Evolutionary conservation across 2,329 filamentous ascomycete genomes (phyloP).

Genomic region (Xylariaceae sp.): DNA sequence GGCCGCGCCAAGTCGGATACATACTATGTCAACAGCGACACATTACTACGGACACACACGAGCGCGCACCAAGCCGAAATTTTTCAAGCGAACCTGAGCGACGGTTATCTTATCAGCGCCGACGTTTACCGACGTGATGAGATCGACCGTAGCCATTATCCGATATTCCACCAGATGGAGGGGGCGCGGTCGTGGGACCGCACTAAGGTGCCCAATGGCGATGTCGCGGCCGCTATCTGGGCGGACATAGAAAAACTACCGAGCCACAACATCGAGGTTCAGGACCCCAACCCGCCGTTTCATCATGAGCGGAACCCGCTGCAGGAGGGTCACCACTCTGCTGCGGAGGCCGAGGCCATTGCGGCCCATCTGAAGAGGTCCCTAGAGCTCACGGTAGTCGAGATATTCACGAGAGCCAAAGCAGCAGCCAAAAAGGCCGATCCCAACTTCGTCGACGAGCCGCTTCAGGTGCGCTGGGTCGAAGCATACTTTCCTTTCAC

Average conservation of each 20-base stretch:
- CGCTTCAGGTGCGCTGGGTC: slow-evolving; percentile 88
- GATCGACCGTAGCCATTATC: slow-evolving; percentile 93
- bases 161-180: slow-evolving; percentile 99
- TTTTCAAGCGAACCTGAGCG: slow-evolving; percentile 73
- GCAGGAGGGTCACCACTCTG: slow-evolving; percentile 73
- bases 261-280: slow-evolving; percentile 75
- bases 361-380: slow-evolving; percentile 86
- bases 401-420: slow-evolving; percentile 83
- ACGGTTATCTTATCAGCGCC: slow-evolving; percentile 88
- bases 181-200: slow-evolving; percentile 90
- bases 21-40: slow-evolving; percentile 89
- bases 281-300: slow-evolving; percentile 81
- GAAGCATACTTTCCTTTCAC: slow-evolving; percentile 99
- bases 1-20: slow-evolving; percentile 89
- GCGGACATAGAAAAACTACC: slow-evolving; percentile 76
- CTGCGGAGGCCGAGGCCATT: slow-evolving; percentile 82
- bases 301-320: slow-evolving; percentile 83
- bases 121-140: slow-evolving; percentile 97
- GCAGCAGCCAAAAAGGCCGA: slow-evolving; percentile 64
- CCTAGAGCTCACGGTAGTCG: slow-evolving; percentile 86
- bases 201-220: slow-evolving; percentile 59
- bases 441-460: slow-evolving; percentile 65
- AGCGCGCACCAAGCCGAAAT: slow-evolving; percentile 89
- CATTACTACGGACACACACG: slow-evolving; percentile 90
- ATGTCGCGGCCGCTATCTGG: slow-evolving; percentile 70